A percentile compares a stretch with the other conserved stretches of the same genome.
These are phyloP conservation scores for Neurospora sp. DNA, from an alignment of 495 filamentous ascomycete species.

Conservation along the genomic window DNA sequence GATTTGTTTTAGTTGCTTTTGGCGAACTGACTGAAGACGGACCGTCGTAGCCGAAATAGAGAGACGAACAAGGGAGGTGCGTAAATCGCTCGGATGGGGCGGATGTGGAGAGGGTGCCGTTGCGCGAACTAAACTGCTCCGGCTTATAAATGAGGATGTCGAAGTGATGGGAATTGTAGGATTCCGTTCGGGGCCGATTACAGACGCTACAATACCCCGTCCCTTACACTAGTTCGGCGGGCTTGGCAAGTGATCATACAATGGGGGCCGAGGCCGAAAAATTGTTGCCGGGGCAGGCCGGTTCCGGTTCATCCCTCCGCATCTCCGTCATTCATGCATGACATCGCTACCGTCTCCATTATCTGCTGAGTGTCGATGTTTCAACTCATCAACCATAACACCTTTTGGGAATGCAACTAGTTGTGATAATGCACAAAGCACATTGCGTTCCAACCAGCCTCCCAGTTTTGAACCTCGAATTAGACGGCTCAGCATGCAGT, in stretches of 20 bases:
- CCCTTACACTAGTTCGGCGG: background rate
- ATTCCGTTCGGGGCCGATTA: background rate
- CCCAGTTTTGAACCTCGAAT: background rate
- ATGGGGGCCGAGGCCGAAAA: background rate
- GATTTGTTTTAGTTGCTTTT: background rate
- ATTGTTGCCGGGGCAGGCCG: background rate
- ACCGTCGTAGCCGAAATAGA: no score
- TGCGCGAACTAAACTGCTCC: background rate
- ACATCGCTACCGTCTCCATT: background rate
- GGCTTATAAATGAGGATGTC: background rate
- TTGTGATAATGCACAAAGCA: background rate
- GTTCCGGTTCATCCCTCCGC: background rate
- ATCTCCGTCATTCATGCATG: background rate
- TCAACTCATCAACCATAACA: background rate
- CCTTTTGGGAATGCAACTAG: background rate
- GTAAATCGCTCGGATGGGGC: background rate
- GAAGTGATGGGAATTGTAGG: background rate
- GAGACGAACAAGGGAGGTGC: no score
- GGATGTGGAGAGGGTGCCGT: background rate
- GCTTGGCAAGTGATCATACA: background rate
- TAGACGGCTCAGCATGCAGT: background rate
- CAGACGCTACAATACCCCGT: background rate
- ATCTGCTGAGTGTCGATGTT: background rate
- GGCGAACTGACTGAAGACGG: no score
- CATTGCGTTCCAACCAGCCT: background rate